phyloP scores from a whole-genome alignment of 768 basidiomycete genomes.

The Termitomyces sp. region DNA sequence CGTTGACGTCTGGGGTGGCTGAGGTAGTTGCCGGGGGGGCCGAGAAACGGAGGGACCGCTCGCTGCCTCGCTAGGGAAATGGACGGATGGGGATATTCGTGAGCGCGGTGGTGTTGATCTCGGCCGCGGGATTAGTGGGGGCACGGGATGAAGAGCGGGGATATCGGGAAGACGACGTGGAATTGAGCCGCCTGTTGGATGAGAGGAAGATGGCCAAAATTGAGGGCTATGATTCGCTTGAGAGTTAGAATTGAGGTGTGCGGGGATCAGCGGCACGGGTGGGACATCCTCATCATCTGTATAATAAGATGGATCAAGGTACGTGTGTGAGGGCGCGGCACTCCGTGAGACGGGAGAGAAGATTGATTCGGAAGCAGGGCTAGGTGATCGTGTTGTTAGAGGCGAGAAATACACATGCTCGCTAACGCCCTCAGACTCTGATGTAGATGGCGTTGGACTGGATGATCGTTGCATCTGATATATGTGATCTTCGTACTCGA shows the following conservation, averaged over 20 bases:
- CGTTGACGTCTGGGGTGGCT: constrained; percentile 4
- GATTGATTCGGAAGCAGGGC: constrained; percentile 49
- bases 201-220: constrained; percentile 13
- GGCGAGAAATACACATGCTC: constrained; percentile 28
- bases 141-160: constrained; percentile 17
- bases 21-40: constrained; percentile 14
- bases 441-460: constrained; percentile 23
- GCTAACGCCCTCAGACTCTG: constrained; percentile 30
- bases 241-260: constrained; percentile 21
- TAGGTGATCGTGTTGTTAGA: constrained; percentile 27
- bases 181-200: constrained; percentile 9
- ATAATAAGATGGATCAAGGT: constrained; percentile 42
- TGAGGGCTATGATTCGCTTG: constrained; percentile 5
- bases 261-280: constrained; percentile 36
- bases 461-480: constrained; percentile 34
- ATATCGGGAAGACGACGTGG: constrained; percentile 21
- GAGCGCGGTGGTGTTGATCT: constrained; percentile 24
- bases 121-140: constrained; percentile 16
- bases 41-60: not conserved
- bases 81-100: constrained; percentile 11
- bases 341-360: constrained; percentile 38
- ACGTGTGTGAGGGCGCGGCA: constrained; percentile 42
- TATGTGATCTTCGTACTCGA: constrained; percentile 36
- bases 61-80: not conserved
- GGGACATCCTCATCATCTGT: constrained; percentile 25